Conservation (phyloP, 2,329 filamentous ascomycete species). For the Penicillium carneum region DNA sequence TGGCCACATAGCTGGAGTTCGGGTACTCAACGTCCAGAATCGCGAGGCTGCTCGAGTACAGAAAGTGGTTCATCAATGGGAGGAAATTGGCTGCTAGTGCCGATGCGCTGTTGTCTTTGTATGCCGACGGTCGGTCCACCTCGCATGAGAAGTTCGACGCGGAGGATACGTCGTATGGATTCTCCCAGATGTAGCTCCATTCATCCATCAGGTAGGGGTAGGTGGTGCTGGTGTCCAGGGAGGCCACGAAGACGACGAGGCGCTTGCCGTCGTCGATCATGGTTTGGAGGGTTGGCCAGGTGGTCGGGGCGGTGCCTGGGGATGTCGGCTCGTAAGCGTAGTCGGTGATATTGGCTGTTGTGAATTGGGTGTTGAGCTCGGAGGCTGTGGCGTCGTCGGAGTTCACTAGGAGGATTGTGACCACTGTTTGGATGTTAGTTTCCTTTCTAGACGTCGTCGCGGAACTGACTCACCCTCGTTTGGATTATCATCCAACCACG, state of each 20-base stretch:
- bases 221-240: conserved; percentile 44
- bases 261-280: conserved; percentile 71
- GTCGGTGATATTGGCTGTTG: conserved; percentile 65
- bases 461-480: conserved; percentile 61
- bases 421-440: conserved; percentile 55
- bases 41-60: conserved; percentile 61
- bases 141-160: conserved; percentile 74
- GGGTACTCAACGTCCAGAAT: conserved; percentile 66
- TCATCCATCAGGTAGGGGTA: conserved; percentile 56
- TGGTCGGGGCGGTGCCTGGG: conserved; percentile 50
- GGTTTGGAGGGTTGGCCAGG: conserved; percentile 75
- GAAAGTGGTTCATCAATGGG: conserved; percentile 82
- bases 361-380: conserved; percentile 63
- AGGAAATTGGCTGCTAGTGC: conserved; percentile 68
- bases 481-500: conserved; percentile 73
- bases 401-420: conserved; percentile 77
- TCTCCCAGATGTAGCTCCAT: conserved; percentile 70
- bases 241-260: conserved; percentile 73
- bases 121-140: conserved; percentile 67
- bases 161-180: conserved; percentile 68
- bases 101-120: conserved; percentile 55
- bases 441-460: background rate
- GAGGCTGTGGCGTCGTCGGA: conserved; percentile 65
- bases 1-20: conserved; percentile 65
- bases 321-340: conserved; percentile 67